Evolutionary conservation across 208 protist genomes (phyloP).

Genomic region (Leishmania lainsoni): DNA sequence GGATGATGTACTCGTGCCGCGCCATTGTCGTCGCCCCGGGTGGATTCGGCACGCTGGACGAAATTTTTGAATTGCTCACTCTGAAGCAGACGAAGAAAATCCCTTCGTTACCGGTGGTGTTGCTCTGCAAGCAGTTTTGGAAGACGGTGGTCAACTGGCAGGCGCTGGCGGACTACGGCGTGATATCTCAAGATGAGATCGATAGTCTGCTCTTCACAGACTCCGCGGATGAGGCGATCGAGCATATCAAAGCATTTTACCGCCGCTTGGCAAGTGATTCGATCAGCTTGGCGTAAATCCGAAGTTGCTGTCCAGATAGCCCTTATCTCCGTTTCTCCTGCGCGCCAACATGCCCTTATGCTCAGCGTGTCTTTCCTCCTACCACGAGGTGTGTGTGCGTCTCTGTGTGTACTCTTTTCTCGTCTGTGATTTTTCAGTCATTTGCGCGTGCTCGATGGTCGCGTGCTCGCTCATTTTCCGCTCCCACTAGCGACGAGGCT

Average conservation of each 20-base stretch:
- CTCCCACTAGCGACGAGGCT: background rate
- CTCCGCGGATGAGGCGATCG: conserved; percentile 78
- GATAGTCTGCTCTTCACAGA: conserved; percentile 89
- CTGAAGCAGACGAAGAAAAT: conserved; percentile 92
- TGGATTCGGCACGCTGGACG: conserved; percentile 93
- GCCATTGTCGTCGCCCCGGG: conserved; percentile 90
- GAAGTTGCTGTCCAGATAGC: background rate
- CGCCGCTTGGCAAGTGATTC: conserved; percentile 10
- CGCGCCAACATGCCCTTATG: background rate
- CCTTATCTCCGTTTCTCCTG: background rate
- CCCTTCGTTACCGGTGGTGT: conserved; percentile 83
- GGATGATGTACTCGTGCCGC: conserved; percentile 95
- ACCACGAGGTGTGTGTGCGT: background rate
- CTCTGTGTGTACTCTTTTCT: background rate
- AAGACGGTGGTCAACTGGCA: conserved; percentile 89
- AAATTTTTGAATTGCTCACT: conserved; percentile 93
- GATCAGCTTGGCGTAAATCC: background rate
- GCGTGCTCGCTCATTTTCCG: background rate
- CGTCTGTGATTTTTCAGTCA: background rate
- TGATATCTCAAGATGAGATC: conserved; percentile 86
- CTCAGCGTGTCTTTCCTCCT: background rate
- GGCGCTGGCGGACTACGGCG: conserved; percentile 84
- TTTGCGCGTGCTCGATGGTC: background rate
- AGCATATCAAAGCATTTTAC: conserved; percentile 73
- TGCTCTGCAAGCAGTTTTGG: conserved; percentile 90